Evolutionary conservation across 352 stramenopile species (phyloP), one percentile per base, ranked within the genome.

Genomic region (Pythium guiyangense): DNA sequence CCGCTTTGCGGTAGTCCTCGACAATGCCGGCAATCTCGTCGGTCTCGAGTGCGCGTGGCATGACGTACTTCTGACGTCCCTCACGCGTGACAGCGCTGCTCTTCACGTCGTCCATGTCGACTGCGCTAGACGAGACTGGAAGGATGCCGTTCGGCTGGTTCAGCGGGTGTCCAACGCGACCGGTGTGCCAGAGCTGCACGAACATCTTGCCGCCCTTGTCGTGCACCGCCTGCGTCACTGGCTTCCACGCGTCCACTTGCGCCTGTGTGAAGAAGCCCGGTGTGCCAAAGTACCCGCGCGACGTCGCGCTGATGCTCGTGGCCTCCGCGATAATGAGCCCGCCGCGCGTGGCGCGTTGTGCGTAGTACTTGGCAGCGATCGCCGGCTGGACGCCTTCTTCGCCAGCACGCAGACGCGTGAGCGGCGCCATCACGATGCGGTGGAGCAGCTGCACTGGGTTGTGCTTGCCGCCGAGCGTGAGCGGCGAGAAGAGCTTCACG

Each of bases 21-120:
- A 96, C 64, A 20, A 81, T 77, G 8, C 54, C 51, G n/a, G 75
- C 64, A 54, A 97, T 93, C 45, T 97, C 88, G 10, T 88, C 73
- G 1, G 69, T 51, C 14, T 78, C 77, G 34, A 97, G 70, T 20
- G 77, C 65, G 20, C 74, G 69, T 6, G 90, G 87, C 17, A 62
- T 71, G 49, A 86, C 78, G 29, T 57, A 60, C 35, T 73, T 54
- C 60, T 62, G 59, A 15, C 80, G 74, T 9, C 67, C 64, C 55
- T 80, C 66, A 15, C 70, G 67, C 49, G 73, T 88, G n/a, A 52
- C 53, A 12, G 45, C 45, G 9, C 22, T 29, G 44, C 73, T 71
- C 57, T 70, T 75, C 63, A 76, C 75, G 39, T 60, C 67, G 0
- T 64, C 66, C 55, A 73, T 79, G 49, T 70, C 66, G 48, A 50